Evolutionary conservation across 495 filamentous ascomycete genomes (phyloP), one percentile per base, ranked within the genome.

Genomic region (Ramalina intermedia): DNA sequence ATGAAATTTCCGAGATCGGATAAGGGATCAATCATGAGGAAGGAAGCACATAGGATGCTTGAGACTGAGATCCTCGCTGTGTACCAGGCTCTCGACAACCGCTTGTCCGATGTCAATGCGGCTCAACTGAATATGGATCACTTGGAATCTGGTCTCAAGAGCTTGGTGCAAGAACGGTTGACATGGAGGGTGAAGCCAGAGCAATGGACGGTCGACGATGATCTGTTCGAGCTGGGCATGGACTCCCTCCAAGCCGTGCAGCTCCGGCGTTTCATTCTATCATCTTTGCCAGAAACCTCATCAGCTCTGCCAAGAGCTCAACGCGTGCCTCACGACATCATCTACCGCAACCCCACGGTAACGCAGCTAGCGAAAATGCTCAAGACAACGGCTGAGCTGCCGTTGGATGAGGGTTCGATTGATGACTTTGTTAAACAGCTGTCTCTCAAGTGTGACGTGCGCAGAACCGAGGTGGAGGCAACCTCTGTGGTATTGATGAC

Each of bases 171-270:
- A 26, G 47, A 39, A 16, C 48, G 46, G 39, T 53, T 56, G 1
- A 42, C 44, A 20, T 53, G 49, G 55, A 45, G 51, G 23, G 48
- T 41, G 9, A 37, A 20, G 42, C 37, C 38, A n/a, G 40, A 41
- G 6, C 44, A 47, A 37, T 53, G 42, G 52, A 20, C 27, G 3
- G 43, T 49, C 26, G 52, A 60, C 16, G 41, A 58, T 3, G 65
- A 69, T 53, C 53, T 69, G 24, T 67, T 66, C 37, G 63, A 67
- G 44, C 59, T 60, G 9, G 65, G 63, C 2, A 61, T 68, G 59
- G 61, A 68, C 16, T 65, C 61, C 2, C 33, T 70, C n/a, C 59
- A 68, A 43, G 63, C 63, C 3, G 54, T 58, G 5, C 50, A 51
- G 5, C 41, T 69, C 14, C 50, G 54, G 16, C 51, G 63, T n/a